A percentile compares a stretch with the other conserved stretches of the same genome.
Conservation (phyloP, 352 stramenopile genomes). For the Globisporangium perplexum region DNA sequence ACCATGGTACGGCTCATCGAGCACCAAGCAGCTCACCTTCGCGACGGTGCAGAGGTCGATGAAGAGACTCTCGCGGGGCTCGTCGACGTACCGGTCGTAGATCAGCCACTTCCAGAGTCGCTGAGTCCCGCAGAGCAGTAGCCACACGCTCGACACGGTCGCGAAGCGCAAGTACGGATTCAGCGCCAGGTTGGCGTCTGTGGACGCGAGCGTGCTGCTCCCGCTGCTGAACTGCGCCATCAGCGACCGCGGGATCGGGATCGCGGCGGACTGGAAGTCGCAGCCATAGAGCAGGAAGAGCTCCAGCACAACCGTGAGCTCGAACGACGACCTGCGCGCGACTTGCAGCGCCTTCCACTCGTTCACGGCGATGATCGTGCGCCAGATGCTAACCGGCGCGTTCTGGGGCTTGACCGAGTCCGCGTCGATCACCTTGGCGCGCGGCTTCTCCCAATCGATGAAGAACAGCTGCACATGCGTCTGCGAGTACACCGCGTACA, state of each 20-base stretch:
- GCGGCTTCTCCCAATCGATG: conserved; percentile 92
- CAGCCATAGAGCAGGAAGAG: conserved; percentile 87
- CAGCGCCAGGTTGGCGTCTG: conserved; percentile 27
- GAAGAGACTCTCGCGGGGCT: conserved; percentile 75
- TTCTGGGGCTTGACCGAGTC: conserved; percentile 38
- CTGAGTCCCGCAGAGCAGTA: conserved; percentile 66
- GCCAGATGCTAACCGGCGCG: conserved; percentile 87
- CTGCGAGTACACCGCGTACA: conserved; percentile 74
- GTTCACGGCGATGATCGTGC: conserved; percentile 93
- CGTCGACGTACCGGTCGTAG: conserved; percentile 69
- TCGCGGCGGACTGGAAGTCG: conserved; percentile 35
- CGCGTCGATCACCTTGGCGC: conserved; percentile 51
- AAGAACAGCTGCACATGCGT: conserved; percentile 86
- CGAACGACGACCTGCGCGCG: conserved; percentile 65
- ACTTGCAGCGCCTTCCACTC: conserved; percentile 92
- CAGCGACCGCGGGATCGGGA: conserved; percentile 52
- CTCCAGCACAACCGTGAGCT: conserved; percentile 79
- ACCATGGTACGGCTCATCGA: conserved; percentile 91
- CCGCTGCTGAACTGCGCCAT: conserved; percentile 32
- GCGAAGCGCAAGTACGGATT: conserved; percentile 91
- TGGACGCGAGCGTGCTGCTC: conserved; percentile 34
- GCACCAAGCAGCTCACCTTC: conserved; percentile 90
- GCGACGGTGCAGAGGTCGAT: conserved; percentile 94
- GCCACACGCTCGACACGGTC: conserved; percentile 83
- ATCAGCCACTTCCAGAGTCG: conserved; percentile 89